phyloP scores from a whole-genome alignment of 1,139 yeast species.

The Candida pseudoviswanathii region DNA sequence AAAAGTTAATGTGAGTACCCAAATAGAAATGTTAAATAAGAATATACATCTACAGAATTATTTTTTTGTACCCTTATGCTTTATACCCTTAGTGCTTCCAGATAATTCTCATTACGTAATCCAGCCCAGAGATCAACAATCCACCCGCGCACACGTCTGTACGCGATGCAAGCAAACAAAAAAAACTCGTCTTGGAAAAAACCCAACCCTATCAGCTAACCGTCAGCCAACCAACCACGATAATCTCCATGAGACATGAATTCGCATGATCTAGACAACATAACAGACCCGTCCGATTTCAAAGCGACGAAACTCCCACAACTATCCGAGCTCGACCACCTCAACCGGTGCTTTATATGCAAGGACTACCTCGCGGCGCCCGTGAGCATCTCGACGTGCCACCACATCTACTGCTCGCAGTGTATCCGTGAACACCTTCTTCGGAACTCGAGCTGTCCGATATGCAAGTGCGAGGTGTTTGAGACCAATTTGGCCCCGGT shows the following conservation, averaged over 20 bases:
- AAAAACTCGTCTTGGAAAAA: slow-evolving; percentile 2
- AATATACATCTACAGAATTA: background rate
- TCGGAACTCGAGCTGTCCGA: slow-evolving; percentile 68
- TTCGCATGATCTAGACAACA: slow-evolving; percentile 10
- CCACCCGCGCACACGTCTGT: background rate
- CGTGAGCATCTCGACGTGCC: slow-evolving; percentile 75
- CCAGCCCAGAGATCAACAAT: too few relatives aligned
- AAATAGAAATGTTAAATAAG: background rate
- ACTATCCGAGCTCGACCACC: slow-evolving; percentile 63
- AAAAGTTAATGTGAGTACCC: background rate
- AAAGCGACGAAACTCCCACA: slow-evolving; percentile 51
- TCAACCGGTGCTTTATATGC: slow-evolving; percentile 87
- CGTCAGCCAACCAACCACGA: background rate
- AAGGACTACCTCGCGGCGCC: slow-evolving; percentile 85
- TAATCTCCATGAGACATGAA: too few relatives aligned
- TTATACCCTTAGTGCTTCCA: too few relatives aligned
- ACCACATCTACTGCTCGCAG: slow-evolving; percentile 88
- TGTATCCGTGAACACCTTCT: slow-evolving; percentile 79
- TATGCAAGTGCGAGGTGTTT: slow-evolving; percentile 71
- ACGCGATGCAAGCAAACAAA: background rate
- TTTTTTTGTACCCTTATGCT: too few relatives aligned
- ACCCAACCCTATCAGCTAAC: too few relatives aligned
- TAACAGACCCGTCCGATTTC: slow-evolving; percentile 77
- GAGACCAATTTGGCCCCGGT: slow-evolving; percentile 74
- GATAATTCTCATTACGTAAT: too few relatives aligned